Percentiles rank a stretch among this genome's conserved stretches.
These are phyloP conservation scores for Nigrospora osmanthi DNA, from an alignment of 2,329 filamentous ascomycete species.

Conservation along the genomic window DNA sequence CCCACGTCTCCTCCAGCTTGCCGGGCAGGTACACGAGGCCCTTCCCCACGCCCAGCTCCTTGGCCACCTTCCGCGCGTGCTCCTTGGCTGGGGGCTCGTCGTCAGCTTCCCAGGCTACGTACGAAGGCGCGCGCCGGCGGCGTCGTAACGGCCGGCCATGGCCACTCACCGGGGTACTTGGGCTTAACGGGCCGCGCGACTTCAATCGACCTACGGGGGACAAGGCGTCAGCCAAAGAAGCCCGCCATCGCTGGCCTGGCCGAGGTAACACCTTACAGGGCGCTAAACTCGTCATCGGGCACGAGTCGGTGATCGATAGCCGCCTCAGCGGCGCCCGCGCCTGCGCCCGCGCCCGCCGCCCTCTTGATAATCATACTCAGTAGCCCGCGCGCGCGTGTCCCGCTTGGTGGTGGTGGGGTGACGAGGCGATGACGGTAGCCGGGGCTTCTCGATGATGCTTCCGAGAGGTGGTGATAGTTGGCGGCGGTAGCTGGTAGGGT, in stretches of 20 bases:
- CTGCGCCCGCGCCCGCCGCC: too few species aligned
- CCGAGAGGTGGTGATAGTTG: too few species aligned
- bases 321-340: neutral
- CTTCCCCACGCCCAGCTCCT: conserved; percentile 36
- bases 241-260: conserved; percentile 1
- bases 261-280: conserved; percentile 33
- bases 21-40: conserved; percentile 51
- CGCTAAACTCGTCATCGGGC: conserved; percentile 45
- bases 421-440: too few species aligned
- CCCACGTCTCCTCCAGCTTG: conserved; percentile 39
- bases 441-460: too few species aligned
- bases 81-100: conserved; percentile 36
- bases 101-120: too few species aligned
- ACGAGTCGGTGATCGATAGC: conserved; percentile 32
- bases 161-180: conserved; percentile 27
- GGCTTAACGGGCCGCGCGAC: conserved; percentile 19
- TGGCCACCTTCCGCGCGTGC: conserved; percentile 49
- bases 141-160: neutral
- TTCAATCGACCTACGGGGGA: conserved; percentile 26
- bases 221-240: too few species aligned
- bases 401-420: too few species aligned
- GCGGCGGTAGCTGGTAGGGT: too few species aligned
- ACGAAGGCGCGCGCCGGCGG: neutral
- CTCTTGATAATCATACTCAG: neutral
- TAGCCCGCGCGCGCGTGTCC: too few species aligned